These are phyloP conservation scores for Botrytis hyacinthi DNA, from an alignment of 2,329 filamentous ascomycete species.

Conservation along the genomic window DNA sequence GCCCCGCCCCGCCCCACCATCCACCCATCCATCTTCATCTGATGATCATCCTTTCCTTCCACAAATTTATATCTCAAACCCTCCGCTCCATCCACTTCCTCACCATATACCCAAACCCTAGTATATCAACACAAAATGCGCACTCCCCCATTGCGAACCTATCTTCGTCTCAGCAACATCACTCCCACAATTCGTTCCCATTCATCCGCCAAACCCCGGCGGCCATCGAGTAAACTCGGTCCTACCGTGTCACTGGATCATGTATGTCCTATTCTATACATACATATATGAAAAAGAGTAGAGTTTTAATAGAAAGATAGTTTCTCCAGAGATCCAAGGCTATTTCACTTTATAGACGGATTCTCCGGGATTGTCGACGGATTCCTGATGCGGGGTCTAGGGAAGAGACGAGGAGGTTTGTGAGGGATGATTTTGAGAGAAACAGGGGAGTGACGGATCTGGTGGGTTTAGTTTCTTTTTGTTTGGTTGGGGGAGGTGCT, in stretches of 20 bases:
- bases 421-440: constrained; percentile 60
- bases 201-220: constrained; percentile 28
- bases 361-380: constrained; percentile 53
- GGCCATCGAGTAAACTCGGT: constrained; percentile 40
- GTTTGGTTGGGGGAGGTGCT: not conserved
- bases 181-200: constrained; percentile 17
- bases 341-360: constrained; percentile 56
- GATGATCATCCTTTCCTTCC: not conserved
- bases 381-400: constrained; percentile 53
- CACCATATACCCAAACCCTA: too few species aligned
- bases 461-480: constrained; percentile 42
- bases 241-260: constrained; percentile 56
- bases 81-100: not conserved
- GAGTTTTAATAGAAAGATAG: constrained; percentile 31
- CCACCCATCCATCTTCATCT: not conserved
- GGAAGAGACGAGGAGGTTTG: constrained; percentile 56
- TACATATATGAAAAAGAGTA: not conserved
- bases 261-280: constrained; percentile 42
- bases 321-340: constrained; percentile 58
- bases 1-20: constrained; percentile 14
- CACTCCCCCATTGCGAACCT: not conserved
- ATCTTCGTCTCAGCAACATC: not conserved
- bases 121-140: constrained; percentile 3
- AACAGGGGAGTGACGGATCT: constrained; percentile 56
- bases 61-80: not conserved